Evolutionary conservation across 2,329 filamentous ascomycete genomes (phyloP).

Genomic region (Fusarium setosum): DNA sequence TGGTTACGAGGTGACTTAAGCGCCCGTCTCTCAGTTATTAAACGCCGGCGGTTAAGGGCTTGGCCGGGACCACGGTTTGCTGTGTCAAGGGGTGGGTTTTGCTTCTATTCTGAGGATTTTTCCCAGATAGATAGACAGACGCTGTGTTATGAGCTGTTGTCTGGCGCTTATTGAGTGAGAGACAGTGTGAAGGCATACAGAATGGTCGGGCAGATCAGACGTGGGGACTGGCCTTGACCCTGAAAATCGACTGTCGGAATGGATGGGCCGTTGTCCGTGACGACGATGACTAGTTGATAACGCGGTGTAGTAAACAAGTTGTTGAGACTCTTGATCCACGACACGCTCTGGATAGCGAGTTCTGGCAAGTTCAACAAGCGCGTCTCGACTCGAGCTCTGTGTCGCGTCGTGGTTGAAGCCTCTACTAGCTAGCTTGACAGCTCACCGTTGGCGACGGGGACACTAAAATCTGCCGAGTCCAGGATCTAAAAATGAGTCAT

Average conservation of each 20-base stretch:
- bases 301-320: conserved; percentile 32
- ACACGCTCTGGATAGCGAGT: conserved; percentile 16
- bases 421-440: background rate
- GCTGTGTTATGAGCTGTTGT: conserved; percentile 12
- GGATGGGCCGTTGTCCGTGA: conserved; percentile 26
- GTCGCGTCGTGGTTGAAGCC: conserved; percentile 19
- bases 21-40: conserved; percentile 31
- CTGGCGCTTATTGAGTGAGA: conserved; percentile 1
- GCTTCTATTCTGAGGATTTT: conserved; percentile 35
- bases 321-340: background rate
- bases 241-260: conserved; percentile 18
- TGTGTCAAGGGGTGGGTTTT: conserved; percentile 14
- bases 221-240: conserved; percentile 30
- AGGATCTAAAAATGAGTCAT: conserved; percentile 49
- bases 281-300: conserved; percentile 16
- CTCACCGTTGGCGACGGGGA: background rate
- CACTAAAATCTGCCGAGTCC: conserved; percentile 24
- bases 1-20: conserved; percentile 20
- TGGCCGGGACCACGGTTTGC: conserved; percentile 29
- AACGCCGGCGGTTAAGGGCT: conserved; percentile 34
- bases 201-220: conserved; percentile 8
- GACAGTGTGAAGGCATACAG: background rate
- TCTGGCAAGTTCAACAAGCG: background rate
- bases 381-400: conserved; percentile 2
- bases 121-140: conserved; percentile 9